Conservation (phyloP, 495 filamentous ascomycete species). For the Xylaria grammica region DNA sequence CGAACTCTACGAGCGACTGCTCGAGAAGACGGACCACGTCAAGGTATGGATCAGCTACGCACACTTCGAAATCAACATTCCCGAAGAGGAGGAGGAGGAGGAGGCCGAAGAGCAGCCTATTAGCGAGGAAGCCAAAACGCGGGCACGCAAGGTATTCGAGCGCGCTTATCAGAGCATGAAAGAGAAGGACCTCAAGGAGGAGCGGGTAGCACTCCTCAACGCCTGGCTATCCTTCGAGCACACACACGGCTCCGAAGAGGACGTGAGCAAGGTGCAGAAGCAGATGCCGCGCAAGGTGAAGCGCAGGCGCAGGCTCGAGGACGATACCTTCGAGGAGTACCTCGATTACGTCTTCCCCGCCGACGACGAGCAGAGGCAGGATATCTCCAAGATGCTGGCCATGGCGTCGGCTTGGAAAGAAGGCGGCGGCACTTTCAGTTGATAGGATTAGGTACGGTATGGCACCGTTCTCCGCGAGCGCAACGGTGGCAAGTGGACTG, state of each 20-base stretch:
- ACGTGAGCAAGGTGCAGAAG: constrained; percentile 82
- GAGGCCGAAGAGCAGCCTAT: constrained; percentile 67
- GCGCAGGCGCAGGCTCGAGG: constrained; percentile 91
- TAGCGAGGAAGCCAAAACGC: constrained; percentile 79
- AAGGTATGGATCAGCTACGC: constrained; percentile 99
- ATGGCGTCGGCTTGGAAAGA: constrained; percentile 92
- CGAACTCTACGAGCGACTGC: constrained; percentile 85
- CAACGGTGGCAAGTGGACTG: background rate
- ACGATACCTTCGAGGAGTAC: constrained; percentile 96
- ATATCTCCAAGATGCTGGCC: constrained; percentile 80
- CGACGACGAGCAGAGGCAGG: constrained; percentile 86
- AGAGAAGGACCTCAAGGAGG: constrained; percentile 90
- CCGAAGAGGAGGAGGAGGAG: constrained; percentile 62
- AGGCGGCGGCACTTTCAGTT: constrained; percentile 41
- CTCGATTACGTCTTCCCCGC: constrained; percentile 97
- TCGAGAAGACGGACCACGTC: constrained; percentile 93
- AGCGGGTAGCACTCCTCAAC: constrained; percentile 86
- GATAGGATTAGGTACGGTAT: constrained; percentile 9
- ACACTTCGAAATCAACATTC: constrained; percentile 91
- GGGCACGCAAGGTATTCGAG: constrained; percentile 83
- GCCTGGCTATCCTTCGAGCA: constrained; percentile 92
- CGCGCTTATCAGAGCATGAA: constrained; percentile 88
- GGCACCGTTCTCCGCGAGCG: background rate
- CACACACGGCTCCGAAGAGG: constrained; percentile 76
- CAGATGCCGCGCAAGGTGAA: constrained; percentile 95